These are phyloP conservation scores for Solidago caesia DNA, from an alignment of 129 eudicot genomes.

Conservation along the genomic window DNA sequence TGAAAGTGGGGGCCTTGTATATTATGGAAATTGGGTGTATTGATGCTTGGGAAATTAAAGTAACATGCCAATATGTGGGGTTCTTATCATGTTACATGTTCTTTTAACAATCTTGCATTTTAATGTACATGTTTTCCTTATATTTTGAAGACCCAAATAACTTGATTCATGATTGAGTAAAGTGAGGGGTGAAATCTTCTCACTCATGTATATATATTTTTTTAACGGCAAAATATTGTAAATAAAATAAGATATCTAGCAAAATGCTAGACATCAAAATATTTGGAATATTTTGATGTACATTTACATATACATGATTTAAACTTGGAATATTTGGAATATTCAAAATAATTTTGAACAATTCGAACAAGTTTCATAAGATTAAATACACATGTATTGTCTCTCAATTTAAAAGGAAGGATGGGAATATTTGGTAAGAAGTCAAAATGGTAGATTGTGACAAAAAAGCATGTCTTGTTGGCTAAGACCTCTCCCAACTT, in stretches of 20 bases:
- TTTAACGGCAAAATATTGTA: too few relatives aligned
- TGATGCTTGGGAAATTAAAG: conserved; percentile 15
- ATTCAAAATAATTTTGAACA: not conserved
- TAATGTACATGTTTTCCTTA: not conserved
- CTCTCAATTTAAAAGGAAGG: not conserved
- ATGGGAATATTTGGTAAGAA: conserved; percentile 15
- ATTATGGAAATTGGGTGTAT: conserved; percentile 20
- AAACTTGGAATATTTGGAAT: not conserved
- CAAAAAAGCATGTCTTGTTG: conserved; percentile 25
- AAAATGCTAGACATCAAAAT: too few relatives aligned
- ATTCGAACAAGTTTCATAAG: not conserved
- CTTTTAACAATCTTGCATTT: conserved; percentile 8
- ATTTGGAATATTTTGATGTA: too few relatives aligned
- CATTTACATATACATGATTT: not conserved
- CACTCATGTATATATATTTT: too few relatives aligned
- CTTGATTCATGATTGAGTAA: not conserved
- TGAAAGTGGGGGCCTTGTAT: conserved; percentile 20
- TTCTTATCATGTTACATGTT: conserved; percentile 28
- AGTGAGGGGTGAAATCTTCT: not conserved
- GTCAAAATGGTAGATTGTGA: conserved; percentile 1
- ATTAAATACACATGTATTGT: not conserved
- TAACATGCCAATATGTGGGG: conserved; percentile 22
- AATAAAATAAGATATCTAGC: too few relatives aligned
- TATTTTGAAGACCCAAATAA: not conserved
- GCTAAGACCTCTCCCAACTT: conserved; percentile 32